Evolutionary conservation across 176 grass and related monocot species (phyloP).

Genomic region (Oryza glaberrima): DNA sequence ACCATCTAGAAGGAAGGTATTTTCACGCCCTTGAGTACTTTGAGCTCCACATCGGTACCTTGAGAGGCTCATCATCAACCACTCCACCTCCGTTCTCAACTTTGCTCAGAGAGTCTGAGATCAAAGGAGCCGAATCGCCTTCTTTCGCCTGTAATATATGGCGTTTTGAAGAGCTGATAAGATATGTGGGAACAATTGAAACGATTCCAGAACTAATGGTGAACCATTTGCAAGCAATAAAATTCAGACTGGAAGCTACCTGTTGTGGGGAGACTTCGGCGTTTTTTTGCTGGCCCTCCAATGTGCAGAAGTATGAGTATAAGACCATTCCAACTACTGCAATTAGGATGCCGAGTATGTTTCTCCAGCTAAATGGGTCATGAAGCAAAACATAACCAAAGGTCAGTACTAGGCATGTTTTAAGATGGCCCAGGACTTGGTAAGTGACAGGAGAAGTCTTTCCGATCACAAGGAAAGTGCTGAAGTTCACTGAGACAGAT

Average conservation of each 20-base stretch:
- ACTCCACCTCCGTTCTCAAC: constrained; percentile 56
- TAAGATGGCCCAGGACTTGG: constrained; percentile 92
- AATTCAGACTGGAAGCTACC: constrained; percentile 43
- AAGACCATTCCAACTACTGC: constrained; percentile 82
- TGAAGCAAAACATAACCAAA: constrained; percentile 90
- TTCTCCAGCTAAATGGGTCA: constrained; percentile 93
- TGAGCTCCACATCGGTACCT: constrained; percentile 82
- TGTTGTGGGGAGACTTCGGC: constrained; percentile 57
- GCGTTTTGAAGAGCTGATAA: background rate
- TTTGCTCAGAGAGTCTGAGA: constrained; percentile 61
- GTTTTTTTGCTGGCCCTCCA: constrained; percentile 64
- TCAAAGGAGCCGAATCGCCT: constrained; percentile 58
- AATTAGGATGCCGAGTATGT: constrained; percentile 86
- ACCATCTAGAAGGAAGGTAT: background rate
- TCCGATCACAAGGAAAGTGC: constrained; percentile 87
- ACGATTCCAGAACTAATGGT: constrained; percentile 2
- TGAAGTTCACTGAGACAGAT: constrained; percentile 91
- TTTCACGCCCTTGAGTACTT: constrained; percentile 70
- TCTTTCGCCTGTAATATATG: constrained; percentile 55
- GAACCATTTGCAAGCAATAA: background rate
- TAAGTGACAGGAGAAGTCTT: constrained; percentile 95
- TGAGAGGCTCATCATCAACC: constrained; percentile 61
- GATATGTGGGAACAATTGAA: background rate
- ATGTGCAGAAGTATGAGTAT: constrained; percentile 80
- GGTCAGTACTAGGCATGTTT: constrained; percentile 88